Evolutionary conservation across 2,329 filamentous ascomycete genomes (phyloP), one percentile per base, ranked within the genome.

Genomic region (Coleophoma cylindrospora): DNA sequence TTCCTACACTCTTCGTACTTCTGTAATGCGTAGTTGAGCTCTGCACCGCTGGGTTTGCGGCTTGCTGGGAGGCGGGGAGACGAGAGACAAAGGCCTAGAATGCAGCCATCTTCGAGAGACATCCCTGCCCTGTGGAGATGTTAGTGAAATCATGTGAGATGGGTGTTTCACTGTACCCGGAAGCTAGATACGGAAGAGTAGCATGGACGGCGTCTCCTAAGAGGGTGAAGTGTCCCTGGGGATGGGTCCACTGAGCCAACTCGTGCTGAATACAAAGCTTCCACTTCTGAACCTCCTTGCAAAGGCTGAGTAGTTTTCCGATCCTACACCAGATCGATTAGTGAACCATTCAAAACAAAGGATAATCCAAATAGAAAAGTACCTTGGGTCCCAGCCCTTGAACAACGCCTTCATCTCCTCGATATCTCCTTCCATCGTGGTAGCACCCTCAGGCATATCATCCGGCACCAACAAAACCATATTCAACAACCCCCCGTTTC

Each of bases 171-270:
- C 34, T 4, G 36, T 43, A 47, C 50, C 63, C 72, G 9, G 67
- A 71, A 2, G 77, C 77, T 0, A 81, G 68, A 56, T 85, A 85
- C 0, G 81, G 82, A 0, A 85, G 67, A 0, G 80, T 84, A 0
- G 81, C 80, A 53, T 85, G 80, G 2, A 80, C 79, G 1, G 80
- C 77, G 56, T 85, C 81, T 0, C 82, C 82, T 0, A 84, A 68
- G 57, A 84, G 72, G 0, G 76, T 75, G 57, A 81, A 81, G 0
- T 75, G 68, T 0, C 73, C 79, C 0, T 70, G 75, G 0, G 73
- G 64, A 53, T 83, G 73, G 0, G 71, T 76, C 81, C 81, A 84
- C 1, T 70, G 68, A 21, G 73, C 70, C n/a, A 81, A 68, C 7
- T 73, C 72, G 2, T 73, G 73, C 2, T 78, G 70, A 52, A 79